Base-by-base conservation (phyloP, 1,139 yeast genomes). In the Saccharomyces hybrid region DNA sequence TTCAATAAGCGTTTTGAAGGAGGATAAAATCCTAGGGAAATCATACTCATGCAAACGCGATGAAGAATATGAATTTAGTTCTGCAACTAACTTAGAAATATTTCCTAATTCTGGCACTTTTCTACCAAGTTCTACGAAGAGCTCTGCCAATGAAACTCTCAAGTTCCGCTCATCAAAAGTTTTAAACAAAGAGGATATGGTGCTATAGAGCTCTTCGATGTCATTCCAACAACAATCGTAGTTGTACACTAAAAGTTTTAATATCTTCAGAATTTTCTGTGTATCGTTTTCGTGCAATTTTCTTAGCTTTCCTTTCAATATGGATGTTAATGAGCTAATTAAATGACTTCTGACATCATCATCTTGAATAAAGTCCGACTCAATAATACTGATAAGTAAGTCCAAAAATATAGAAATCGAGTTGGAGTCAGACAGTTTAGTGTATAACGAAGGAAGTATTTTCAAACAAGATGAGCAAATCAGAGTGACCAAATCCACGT, bases 41-140 rank as follows among this genome's bases (percentile, higher is more conserved):
- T 95, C 96, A 47, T 88, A 84, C 59, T 86, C 89, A 48, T 82
- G 85, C 57, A 89, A 73, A 56, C 89, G 78, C 49, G 73, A 79
- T 0, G 69, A 65, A 0, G 90, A 81, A 63, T 75, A 88, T 0
- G 96, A 76, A 66, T 91, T 91, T 58, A 93, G 72, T 32, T 83
- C 88, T 2, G 72, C 73, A 11, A 89, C 67, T 23, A 90, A 67
- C 0, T 67, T 63, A 1, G 85, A 80, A 28, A 83, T 79, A 6
- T 72, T 67, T 20, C 69, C 65, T 44, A 80, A 71, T 7, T 77
- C 77, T 1, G 64, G 64, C 56, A 81, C 80, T 56, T 78, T 78
- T 1, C 65, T 65, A 9, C 93, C 90, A 56, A 91, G 76, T 27
- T 81, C 78, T 4, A 64, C 64, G 60, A 88, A 84, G 1, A 90